These are phyloP conservation scores for Leccinellum albellum DNA, from an alignment of 768 basidiomycete genomes.

Conservation along the genomic window DNA sequence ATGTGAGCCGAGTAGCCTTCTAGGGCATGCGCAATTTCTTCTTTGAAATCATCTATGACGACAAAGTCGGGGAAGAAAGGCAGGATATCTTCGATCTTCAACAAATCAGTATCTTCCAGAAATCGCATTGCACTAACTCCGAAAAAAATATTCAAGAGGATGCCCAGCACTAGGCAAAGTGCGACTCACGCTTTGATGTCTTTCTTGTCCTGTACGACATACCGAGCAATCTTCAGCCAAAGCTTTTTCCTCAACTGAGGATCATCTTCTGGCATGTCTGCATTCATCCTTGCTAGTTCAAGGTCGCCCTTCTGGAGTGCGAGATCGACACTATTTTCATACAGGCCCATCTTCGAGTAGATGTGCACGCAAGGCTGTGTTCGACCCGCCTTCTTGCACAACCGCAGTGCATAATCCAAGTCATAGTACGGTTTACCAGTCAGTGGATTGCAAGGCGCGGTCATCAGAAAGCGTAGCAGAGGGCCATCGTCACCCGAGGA, in stretches of 20 bases:
- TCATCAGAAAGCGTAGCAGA: conserved; percentile 76
- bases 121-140: conserved; percentile 87
- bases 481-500: conserved; percentile 68
- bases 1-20: conserved; percentile 94
- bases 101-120: conserved; percentile 87
- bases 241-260: conserved; percentile 83
- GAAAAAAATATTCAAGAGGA: neutral
- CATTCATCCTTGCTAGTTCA: conserved; percentile 92
- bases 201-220: conserved; percentile 96
- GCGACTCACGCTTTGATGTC: conserved; percentile 91
- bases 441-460: conserved; percentile 76
- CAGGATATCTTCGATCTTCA: conserved; percentile 98
- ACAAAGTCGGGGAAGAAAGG: conserved; percentile 99
- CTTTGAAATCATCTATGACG: conserved; percentile 98
- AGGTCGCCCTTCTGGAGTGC: conserved; percentile 93
- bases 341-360: conserved; percentile 96
- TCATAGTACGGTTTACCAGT: conserved; percentile 92
- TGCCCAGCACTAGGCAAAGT: neutral
- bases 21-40: conserved; percentile 93
- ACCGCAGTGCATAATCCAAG: conserved; percentile 90
- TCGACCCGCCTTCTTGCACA: conserved; percentile 80
- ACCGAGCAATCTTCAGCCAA: conserved; percentile 98
- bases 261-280: conserved; percentile 93
- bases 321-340: conserved; percentile 94
- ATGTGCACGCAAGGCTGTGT: conserved; percentile 93